Base-by-base conservation (phyloP, 305 asterid genomes). In the Fraxinus platypoda region DNA sequence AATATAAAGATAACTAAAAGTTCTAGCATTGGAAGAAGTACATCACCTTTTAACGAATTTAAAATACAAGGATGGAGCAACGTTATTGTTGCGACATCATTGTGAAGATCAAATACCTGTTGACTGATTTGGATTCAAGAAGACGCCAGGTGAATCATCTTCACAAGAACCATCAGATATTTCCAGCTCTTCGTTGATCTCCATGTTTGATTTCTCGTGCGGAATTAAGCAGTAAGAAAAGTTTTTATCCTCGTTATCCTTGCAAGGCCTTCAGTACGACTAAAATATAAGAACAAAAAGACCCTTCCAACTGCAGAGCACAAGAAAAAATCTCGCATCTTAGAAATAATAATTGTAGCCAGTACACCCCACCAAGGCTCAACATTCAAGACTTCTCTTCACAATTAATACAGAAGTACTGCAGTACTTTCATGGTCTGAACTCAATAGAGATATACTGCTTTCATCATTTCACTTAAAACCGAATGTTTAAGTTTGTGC, bases 121-220 rank as follows among this genome's bases (percentile, higher is more conserved):
- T 57, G 85, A 74, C 82, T 76, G 87, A 83, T 83, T 87, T 75
- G 72, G 83, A 75, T 84, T 86, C 75, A 71, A 88, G 87, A 57
- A 80, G 79, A 84, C 38, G 80, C 86, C 90, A 87, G 76, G 81
- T 78, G 81, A 90, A 85, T 91, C 97, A 83, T 94, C 98, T 68
- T 90, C 97, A 77, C 93, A 82, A 73, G 95, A 91, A 74, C 87
- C 94, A 87, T 95, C 98, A 43, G 98, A 94, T 86, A 95, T 90
- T 78, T 90, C 97, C 87, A 95, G 87, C 92, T 95, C 98, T 78
- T 87, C 88, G 81, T 95, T 95, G 82, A 95, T 95, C 59, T 89
- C 98, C 3, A 95, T 86, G 84, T 93, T 88, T 83, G 98, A 93
- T 87, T 89, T 93, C 93, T 95, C 98, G 91, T 95, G 98, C 46